Evolutionary conservation across 1,284 basidiomycete genomes (phyloP), one percentile per base, ranked within the genome.

Genomic region (Marasmius sp.): DNA sequence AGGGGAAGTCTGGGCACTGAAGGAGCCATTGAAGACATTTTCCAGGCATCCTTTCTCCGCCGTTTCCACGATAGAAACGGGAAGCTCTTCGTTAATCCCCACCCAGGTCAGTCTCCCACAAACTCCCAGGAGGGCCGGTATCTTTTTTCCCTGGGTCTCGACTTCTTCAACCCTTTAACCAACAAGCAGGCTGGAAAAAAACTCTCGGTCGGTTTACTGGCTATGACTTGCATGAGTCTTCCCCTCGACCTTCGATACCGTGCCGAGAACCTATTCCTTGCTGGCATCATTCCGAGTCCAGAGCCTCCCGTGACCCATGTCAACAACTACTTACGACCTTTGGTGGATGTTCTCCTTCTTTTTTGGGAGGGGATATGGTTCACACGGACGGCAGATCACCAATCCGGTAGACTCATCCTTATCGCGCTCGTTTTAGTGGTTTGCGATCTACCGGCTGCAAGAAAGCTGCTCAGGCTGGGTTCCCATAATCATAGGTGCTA

Each of bases 231-330:
- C 61, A 61, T 70, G 20, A 72, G 70, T 57, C 64, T 74, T 12
- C 70, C 70, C 10, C 57, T 59, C 18, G 62, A 67, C 50, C 55
- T 69, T 18, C 68, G 67, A 36, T 70, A 71, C 58, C 52, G 59
- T 37, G 58, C 64, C 3, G 71, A 74, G 57, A 72, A 70, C 60
- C 61, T 74, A 27, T 74, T 66, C 59, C 59, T 73, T 18, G 62
- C 60, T 10, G 68, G 70, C n/a, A 68, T 74, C 7, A 68, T 69
- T 22, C 69, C 70, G 6, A 69, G 70, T 14, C 48, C 63, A 43
- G 63, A 66, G 61, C 68, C 71, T 48, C 43, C 50, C 1, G 53
- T 63, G 0, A 52, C 65, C 27, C 61, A 69, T 49, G 64, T 67
- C 20, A 66, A 65, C 50, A 62, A 66, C 38, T 61, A 66, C 41